Base-by-base conservation (phyloP, 306 rosid species). In the Quercus aquifolioides region DNA sequence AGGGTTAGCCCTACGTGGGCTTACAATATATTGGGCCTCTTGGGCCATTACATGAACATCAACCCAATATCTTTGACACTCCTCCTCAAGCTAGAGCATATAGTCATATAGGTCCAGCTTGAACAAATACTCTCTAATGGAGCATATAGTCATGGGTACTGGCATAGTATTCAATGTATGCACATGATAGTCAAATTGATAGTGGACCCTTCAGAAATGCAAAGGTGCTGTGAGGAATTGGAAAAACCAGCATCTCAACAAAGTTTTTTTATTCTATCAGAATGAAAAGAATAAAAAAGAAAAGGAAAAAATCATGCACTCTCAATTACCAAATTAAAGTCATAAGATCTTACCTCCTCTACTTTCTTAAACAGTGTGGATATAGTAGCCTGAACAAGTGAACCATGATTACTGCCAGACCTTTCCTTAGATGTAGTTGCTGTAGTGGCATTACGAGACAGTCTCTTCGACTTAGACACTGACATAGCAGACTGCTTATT, bases 321-420 rank as follows among this genome's bases (percentile, higher is more conserved):
- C 63, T 5, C 6, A 55, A 41, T 46, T 65, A 71, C 64, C 52
- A 41, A 33, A 18, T 73, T 31, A 76, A 80, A 68, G 38, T 33
- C 62, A 6, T 30, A 81, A 74, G 76, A 54, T 57, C 70, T 68
- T 78, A 92, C 99, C 90, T 91, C 91, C 82, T 88, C 97, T 76
- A 77, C 95, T 88, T 90, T 92, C 87, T 92, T 87, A 90, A 94
- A 94, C 87, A 92, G 85, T 56, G 94, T 84, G 78, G 90, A 89
- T 75, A 92, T 83, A 38, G 99, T 91, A 77, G 97, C 76, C 82
- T 94, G 95, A 78, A 94, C 90, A 30, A 92, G 91, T 35, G 92
- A 81, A 72, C 91, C 87, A 46, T 49, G 82, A 73, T 54, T 80
- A 57, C 73, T 59, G 60, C 72, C 56, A 68, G 85, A 76, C 74